Conservation (phyloP, 345 rosid species). For the Pseudoturritis turrita region DNA sequence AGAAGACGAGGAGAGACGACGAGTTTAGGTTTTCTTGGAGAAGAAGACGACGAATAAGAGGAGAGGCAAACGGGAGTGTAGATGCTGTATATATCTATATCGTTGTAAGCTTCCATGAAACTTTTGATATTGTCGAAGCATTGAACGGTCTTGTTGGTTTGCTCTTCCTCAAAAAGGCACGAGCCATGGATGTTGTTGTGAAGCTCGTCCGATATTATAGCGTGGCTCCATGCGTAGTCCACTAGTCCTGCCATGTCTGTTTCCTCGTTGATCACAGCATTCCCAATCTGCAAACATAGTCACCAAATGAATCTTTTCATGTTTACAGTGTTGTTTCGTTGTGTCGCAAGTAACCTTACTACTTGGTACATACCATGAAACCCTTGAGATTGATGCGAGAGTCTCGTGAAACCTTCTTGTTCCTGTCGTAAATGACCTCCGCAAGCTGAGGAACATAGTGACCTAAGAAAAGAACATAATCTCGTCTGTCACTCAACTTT, state of each 20-base stretch:
- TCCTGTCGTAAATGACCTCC: slow-evolving; percentile 51
- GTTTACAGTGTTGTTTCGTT: background rate
- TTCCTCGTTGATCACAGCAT: slow-evolving; percentile 58
- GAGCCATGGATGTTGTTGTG: slow-evolving; percentile 37
- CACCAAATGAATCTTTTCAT: background rate
- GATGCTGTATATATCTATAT: slow-evolving; percentile 66
- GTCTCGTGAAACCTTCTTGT: slow-evolving; percentile 33
- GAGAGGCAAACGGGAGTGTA: slow-evolving; percentile 56
- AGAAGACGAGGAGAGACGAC: slow-evolving; percentile 34
- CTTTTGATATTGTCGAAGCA: slow-evolving; percentile 26
- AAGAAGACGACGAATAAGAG: background rate
- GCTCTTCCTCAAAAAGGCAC: slow-evolving; percentile 37
- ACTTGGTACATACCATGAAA: slow-evolving; percentile 46
- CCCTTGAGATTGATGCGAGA: slow-evolving; percentile 67
- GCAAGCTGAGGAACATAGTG: slow-evolving; percentile 88
- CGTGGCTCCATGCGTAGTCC: slow-evolving; percentile 78
- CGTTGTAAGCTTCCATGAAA: slow-evolving; percentile 41
- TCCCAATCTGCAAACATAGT: slow-evolving; percentile 51
- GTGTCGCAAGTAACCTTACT: background rate
- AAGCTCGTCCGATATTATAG: slow-evolving; percentile 63
- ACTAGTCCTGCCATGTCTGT: slow-evolving; percentile 53
- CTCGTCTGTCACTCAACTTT: background rate
- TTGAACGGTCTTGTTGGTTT: background rate
- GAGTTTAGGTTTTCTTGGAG: slow-evolving; percentile 30
- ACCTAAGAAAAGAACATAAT: slow-evolving; percentile 33